Base-by-base conservation (phyloP, 1,284 basidiomycete genomes). In the Porodaedalea pini region DNA sequence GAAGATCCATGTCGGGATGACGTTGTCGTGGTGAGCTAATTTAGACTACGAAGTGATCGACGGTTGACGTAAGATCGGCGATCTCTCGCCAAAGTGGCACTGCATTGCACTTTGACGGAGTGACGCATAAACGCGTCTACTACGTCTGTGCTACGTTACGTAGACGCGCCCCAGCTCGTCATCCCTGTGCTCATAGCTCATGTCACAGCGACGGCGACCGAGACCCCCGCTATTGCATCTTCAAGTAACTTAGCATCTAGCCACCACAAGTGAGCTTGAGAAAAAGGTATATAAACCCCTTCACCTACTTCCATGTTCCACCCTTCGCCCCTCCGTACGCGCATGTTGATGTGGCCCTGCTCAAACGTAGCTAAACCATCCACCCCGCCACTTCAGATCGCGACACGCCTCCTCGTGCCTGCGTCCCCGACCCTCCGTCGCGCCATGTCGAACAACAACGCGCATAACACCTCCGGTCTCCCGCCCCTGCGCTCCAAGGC, bases 381-480 rank as follows among this genome's bases (percentile, higher is more conserved):
- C 3, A n/a, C 25, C 10, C 29, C 51, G 17, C 57, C 58, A 3
- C 29, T 36, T 3, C 36, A 37, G 2, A 39, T 60, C 8, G 29
- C 58, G 10, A 56, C 40, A 19, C 58, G 54, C 13, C 40, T 56
- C 48, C 41, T 51, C 19, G 52, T 53, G 15, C 56, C 58, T 10
- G 39, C 50, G 11, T 56, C 59, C n/a, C 45, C 58, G 4, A 29
- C 37, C 4, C 48, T 60, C 13, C 47, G 51, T 39, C 52, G 56
- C n/a, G 66, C 54, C 23, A 74, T 74, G 71, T 69, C 71, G 5
- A 21, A 19, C 51, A 59, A 59, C n/a, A 60, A 67, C 6, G 62
- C 63, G 2, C 57, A 57, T 31, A 79, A 80, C 56, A 71, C 76
- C 3, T 69, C 77, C 2, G 78, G 77, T 0, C 63, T 80, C 29